These are phyloP conservation scores for Durio zibethinus DNA, from an alignment of 345 rosid species.

Conservation along the genomic window DNA sequence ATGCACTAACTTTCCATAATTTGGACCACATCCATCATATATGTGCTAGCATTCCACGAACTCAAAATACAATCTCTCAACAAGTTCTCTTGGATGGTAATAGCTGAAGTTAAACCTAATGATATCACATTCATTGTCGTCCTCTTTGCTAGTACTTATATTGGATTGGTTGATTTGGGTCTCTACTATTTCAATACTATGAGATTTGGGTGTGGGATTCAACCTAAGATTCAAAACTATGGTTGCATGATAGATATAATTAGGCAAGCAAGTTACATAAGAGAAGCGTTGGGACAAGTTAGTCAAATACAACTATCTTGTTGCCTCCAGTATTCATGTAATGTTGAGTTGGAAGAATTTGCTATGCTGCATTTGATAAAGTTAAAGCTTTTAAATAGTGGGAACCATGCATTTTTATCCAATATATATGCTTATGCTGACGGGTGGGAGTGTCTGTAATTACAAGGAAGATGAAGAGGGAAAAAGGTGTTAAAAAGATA, in stretches of 20 bases:
- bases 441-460: slow-evolving; percentile 61
- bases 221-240: slow-evolving; percentile 61
- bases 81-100: slow-evolving; percentile 63
- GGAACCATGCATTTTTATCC: slow-evolving; percentile 62
- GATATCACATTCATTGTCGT: slow-evolving; percentile 65
- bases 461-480: slow-evolving; percentile 60
- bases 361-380: slow-evolving; percentile 48
- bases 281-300: slow-evolving; percentile 49
- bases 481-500: slow-evolving; percentile 48
- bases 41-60: slow-evolving; percentile 66
- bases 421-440: slow-evolving; percentile 53
- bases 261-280: slow-evolving; percentile 58
- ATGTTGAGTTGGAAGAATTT: slow-evolving; percentile 50
- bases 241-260: slow-evolving; percentile 74
- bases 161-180: slow-evolving; percentile 56
- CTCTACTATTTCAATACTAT: slow-evolving; percentile 38
- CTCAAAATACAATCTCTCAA: slow-evolving; percentile 56
- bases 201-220: slow-evolving; percentile 35
- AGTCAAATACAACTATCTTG: slow-evolving; percentile 61
- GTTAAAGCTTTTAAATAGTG: slow-evolving; percentile 74
- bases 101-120: slow-evolving; percentile 43
- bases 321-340: slow-evolving; percentile 59
- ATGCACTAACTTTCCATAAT: slow-evolving; percentile 43
- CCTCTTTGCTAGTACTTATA: slow-evolving; percentile 75
- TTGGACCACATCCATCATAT: slow-evolving; percentile 73